Conservation (phyloP, 75 land plant genomes). For the Gnetum montanum region DNA sequence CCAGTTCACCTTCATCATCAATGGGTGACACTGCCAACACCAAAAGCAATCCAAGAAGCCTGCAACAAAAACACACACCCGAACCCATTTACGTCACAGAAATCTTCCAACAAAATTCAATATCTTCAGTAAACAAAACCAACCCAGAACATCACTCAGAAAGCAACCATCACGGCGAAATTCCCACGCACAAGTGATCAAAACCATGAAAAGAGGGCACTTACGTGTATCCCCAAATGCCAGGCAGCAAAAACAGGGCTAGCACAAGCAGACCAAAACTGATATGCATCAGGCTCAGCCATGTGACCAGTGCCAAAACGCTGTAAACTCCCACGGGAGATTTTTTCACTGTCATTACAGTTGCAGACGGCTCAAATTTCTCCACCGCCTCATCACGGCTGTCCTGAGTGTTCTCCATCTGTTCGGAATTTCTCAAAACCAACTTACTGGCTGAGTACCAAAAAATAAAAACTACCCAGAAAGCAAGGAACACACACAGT, state of each 20-base stretch:
- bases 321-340: too few species aligned
- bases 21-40: too few species aligned
- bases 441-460: too few species aligned
- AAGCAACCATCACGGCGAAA: too few species aligned
- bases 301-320: constrained; percentile 33
- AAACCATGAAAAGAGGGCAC: constrained; percentile 4
- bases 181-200: background rate
- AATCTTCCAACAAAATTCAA: background rate
- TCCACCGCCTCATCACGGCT: too few species aligned
- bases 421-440: too few species aligned
- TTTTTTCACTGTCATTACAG: too few species aligned
- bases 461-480: too few species aligned
- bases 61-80: background rate
- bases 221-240: constrained; percentile 14
- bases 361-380: too few species aligned
- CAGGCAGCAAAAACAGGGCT: constrained; percentile 29
- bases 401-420: too few species aligned
- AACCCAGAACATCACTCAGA: background rate
- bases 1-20: too few species aligned
- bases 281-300: constrained; percentile 50
- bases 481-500: too few species aligned
- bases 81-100: background rate
- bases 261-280: constrained; percentile 17
- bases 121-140: background rate
- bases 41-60: background rate